Conservation (phyloP, 306 rosid species). For the Argentina anserina region DNA sequence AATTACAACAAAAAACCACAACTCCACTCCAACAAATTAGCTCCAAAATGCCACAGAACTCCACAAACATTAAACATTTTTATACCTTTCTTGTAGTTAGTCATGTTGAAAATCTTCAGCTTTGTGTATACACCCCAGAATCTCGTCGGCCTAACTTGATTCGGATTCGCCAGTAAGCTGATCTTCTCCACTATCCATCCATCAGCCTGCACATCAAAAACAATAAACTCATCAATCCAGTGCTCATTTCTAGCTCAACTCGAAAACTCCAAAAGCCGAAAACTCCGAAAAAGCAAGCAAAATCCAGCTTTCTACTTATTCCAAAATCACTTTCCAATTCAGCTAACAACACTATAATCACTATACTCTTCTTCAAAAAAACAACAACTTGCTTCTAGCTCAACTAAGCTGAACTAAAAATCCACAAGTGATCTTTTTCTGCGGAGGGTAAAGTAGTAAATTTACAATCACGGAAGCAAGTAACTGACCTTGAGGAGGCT, state of each 20-base stretch:
- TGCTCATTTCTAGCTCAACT: neutral
- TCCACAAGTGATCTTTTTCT: too few relatives aligned
- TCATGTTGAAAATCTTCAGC: conserved; percentile 94
- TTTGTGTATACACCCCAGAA: conserved; percentile 99
- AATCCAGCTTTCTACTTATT: neutral
- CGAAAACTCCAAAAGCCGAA: neutral
- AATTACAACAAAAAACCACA: too few relatives aligned
- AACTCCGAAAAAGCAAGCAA: neutral
- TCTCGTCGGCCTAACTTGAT: conserved; percentile 84
- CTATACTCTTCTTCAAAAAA: neutral
- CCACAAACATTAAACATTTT: neutral
- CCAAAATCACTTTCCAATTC: neutral
- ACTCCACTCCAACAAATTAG: too few relatives aligned
- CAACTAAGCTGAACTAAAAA: neutral
- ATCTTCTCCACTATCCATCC: conserved; percentile 96
- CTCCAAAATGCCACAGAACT: neutral
- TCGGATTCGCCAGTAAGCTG: conserved; percentile 87
- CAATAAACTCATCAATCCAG: neutral
- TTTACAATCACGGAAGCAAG: neutral
- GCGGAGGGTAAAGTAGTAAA: neutral
- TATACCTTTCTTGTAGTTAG: conserved; percentile 80
- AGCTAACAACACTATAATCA: neutral
- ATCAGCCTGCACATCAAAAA: conserved; percentile 67
- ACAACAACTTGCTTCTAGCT: neutral
- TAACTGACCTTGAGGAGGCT: conserved; percentile 60